These are phyloP conservation scores for Candida mattraensis DNA, from an alignment of 805 yeast species.

Conservation along the genomic window DNA sequence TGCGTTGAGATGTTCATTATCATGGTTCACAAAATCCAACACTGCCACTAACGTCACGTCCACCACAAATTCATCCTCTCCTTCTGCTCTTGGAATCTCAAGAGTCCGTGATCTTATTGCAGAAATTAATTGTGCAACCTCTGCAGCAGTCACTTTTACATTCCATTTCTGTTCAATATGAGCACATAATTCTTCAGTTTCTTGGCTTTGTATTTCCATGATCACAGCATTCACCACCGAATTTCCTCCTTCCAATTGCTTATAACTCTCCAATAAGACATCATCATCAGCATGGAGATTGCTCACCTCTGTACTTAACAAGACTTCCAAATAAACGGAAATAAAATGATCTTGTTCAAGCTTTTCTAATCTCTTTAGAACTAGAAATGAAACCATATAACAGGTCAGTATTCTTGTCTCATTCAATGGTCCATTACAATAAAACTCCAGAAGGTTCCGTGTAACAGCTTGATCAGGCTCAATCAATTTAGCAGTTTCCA, in stretches of 20 bases:
- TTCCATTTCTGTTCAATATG: slow-evolving; percentile 20
- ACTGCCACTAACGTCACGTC: slow-evolving; percentile 63
- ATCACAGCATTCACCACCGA: slow-evolving; percentile 14
- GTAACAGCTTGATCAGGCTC: slow-evolving; percentile 22
- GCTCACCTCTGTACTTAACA: slow-evolving; percentile 35
- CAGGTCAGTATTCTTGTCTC: slow-evolving; percentile 29
- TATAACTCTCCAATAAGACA: slow-evolving; percentile 24
- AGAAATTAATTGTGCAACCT: slow-evolving; percentile 26
- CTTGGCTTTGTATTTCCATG: slow-evolving; percentile 14
- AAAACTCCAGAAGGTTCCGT: slow-evolving; percentile 17
- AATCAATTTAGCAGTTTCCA: slow-evolving; percentile 16
- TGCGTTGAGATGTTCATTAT: slow-evolving; percentile 44
- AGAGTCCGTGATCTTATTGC: slow-evolving; percentile 60
- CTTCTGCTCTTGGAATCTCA: slow-evolving; percentile 55
- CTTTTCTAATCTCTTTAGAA: slow-evolving; percentile 9
- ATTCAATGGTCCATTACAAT: slow-evolving; percentile 17
- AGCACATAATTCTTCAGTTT: slow-evolving; percentile 16
- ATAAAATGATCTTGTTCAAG: neutral
- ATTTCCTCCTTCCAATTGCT: slow-evolving; percentile 13
- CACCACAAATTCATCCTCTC: slow-evolving; percentile 41
- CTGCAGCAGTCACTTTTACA: slow-evolving; percentile 11
- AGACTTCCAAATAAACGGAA: slow-evolving; percentile 34
- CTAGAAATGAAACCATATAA: slow-evolving; percentile 25
- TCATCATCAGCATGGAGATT: slow-evolving; percentile 29
- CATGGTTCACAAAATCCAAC: slow-evolving; percentile 68